phyloP scores from a whole-genome alignment of 805 yeast species.

The Millerozyma acaciae region DNA sequence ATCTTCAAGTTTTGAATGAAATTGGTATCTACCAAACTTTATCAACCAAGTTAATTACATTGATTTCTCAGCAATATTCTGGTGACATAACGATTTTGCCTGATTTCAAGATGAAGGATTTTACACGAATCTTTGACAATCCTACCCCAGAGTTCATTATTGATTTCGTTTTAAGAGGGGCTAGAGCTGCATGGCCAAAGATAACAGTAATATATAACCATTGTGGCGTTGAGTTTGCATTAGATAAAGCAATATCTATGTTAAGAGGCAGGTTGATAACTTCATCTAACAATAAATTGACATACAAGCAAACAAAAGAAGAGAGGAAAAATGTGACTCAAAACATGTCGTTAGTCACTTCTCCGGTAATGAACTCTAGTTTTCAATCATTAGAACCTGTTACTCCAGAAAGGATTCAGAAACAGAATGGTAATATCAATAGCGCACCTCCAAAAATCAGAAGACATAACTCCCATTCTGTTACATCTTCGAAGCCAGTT shows the following conservation, averaged over 20 bases:
- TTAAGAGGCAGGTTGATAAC: slow-evolving; percentile 59
- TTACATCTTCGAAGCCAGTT: slow-evolving; percentile 1
- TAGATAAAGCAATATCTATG: slow-evolving; percentile 73
- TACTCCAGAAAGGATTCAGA: slow-evolving; percentile 8
- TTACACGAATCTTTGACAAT: slow-evolving; percentile 63
- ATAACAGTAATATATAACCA: slow-evolving; percentile 81
- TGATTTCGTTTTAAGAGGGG: slow-evolving; percentile 74
- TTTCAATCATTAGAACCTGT: slow-evolving; percentile 7
- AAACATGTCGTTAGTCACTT: slow-evolving; percentile 16
- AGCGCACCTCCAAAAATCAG: slow-evolving; percentile 17
- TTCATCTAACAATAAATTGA: slow-evolving; percentile 12
- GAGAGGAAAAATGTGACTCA: neutral
- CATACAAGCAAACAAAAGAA: neutral
- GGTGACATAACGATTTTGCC: slow-evolving; percentile 95
- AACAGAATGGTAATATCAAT: slow-evolving; percentile 3
- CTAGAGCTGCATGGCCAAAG: slow-evolving; percentile 92
- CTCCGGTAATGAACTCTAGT: slow-evolving; percentile 17
- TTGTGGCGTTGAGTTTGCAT: slow-evolving; percentile 82
- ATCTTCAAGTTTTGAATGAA: slow-evolving; percentile 67
- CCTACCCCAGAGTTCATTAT: slow-evolving; percentile 76
- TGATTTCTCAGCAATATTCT: slow-evolving; percentile 80
- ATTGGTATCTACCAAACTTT: slow-evolving; percentile 71
- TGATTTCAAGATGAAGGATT: slow-evolving; percentile 55
- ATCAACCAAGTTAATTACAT: slow-evolving; percentile 68
- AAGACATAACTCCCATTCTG: slow-evolving; percentile 22